Evolutionary conservation across 805 yeast genomes (phyloP).

Genomic region (Lachancea nothofagi): DNA sequence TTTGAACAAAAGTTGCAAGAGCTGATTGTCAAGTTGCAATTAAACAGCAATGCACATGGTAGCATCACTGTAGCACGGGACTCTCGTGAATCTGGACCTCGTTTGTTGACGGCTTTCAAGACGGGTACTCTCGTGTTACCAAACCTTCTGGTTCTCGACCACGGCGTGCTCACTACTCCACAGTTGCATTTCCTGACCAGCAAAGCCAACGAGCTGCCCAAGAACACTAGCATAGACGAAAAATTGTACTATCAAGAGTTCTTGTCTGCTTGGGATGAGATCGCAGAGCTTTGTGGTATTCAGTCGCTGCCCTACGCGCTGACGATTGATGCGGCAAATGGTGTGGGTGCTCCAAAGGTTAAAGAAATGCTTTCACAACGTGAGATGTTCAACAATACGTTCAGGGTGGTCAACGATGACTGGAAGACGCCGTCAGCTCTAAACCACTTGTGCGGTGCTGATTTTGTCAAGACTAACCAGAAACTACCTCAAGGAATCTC

Average conservation of each 20-base stretch:
- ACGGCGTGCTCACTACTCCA: slow-evolving; percentile 82
- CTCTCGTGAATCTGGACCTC: slow-evolving; percentile 78
- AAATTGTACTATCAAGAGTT: slow-evolving; percentile 57
- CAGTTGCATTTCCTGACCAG: slow-evolving; percentile 86
- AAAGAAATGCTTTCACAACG: slow-evolving; percentile 38
- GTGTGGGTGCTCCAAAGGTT: slow-evolving; percentile 87
- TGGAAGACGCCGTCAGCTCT: slow-evolving; percentile 50
- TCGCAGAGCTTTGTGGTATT: slow-evolving; percentile 16
- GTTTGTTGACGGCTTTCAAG: slow-evolving; percentile 38
- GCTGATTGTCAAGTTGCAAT: slow-evolving; percentile 13
- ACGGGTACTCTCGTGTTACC: slow-evolving; percentile 59
- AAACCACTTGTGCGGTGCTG: slow-evolving; percentile 89
- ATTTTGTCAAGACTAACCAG: slow-evolving; percentile 88
- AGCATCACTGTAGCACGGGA: slow-evolving; percentile 76
- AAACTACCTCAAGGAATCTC: slow-evolving; percentile 57
- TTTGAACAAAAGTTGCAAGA: slow-evolving; percentile 28
- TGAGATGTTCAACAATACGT: slow-evolving; percentile 36
- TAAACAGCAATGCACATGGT: slow-evolving; percentile 43
- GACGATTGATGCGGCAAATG: slow-evolving; percentile 88
- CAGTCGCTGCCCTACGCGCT: slow-evolving; percentile 32
- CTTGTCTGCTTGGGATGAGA: slow-evolving; percentile 33
- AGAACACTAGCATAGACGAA: slow-evolving; percentile 51
- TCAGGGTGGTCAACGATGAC: slow-evolving; percentile 49
- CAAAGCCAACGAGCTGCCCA: slow-evolving; percentile 54
- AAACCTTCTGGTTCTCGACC: slow-evolving; percentile 44